A percentile compares a stretch with the other conserved stretches of the same genome.
These are phyloP conservation scores for Nigrospora oryzae DNA, from an alignment of 2,329 filamentous ascomycete species.

Conservation along the genomic window DNA sequence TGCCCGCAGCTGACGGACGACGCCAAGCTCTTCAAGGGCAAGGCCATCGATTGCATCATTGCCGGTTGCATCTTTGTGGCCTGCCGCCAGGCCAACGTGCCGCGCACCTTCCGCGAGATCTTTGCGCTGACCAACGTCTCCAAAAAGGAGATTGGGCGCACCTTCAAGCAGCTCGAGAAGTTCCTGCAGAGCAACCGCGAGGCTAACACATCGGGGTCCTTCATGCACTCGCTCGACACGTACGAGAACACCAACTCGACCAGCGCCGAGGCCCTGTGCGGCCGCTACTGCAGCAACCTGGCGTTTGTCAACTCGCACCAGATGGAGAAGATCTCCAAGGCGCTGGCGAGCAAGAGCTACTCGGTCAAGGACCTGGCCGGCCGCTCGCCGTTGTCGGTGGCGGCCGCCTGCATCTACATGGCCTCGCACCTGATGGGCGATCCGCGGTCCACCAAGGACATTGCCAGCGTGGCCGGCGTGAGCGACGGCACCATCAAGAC, in stretches of 20 bases:
- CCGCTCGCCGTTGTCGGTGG: conserved; percentile 86
- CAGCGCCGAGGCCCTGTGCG: conserved; percentile 75
- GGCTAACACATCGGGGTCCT: conserved; percentile 41
- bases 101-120: conserved; percentile 90
- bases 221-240: conserved; percentile 51
- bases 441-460: conserved; percentile 73
- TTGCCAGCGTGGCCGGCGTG: conserved; percentile 75
- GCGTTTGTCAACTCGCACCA: conserved; percentile 61
- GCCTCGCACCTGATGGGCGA: conserved; percentile 80
- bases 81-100: conserved; percentile 79
- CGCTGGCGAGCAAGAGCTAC: conserved; percentile 70
- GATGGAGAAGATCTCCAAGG: conserved; percentile 72
- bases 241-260: conserved; percentile 72
- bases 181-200: conserved; percentile 74
- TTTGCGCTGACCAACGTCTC: conserved; percentile 86
- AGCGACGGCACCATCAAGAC: conserved; percentile 96
- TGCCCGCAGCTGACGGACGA: conserved; percentile 63
- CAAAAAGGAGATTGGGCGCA: conserved; percentile 95
- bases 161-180: conserved; percentile 87
- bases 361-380: conserved; percentile 77
- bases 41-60: conserved; percentile 87
- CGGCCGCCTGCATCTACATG: conserved; percentile 95
- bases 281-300: conserved; percentile 82
- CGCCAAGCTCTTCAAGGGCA: conserved; percentile 88
- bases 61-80: conserved; percentile 97